Conservation (phyloP, 2,329 filamentous ascomycete species). For the Dothideomycetes sp. region DNA sequence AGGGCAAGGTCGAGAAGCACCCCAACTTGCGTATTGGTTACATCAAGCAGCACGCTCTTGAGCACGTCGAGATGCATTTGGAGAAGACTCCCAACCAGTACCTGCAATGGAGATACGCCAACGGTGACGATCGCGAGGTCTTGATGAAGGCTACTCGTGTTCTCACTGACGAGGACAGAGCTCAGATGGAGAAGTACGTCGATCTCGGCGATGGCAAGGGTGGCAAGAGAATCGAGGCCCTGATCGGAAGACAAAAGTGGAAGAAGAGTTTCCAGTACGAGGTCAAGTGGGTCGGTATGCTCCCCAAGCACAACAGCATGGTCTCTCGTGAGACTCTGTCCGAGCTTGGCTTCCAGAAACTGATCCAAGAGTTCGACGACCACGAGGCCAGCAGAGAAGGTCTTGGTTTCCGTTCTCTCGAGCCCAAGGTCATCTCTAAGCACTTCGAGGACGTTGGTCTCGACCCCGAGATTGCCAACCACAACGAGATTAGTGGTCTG, state of each 20-base stretch:
- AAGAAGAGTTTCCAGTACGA: constrained; percentile 99
- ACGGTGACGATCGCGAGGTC: constrained; percentile 94
- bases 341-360: constrained; percentile 79
- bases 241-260: constrained; percentile 95
- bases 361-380: constrained; percentile 96
- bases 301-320: constrained; percentile 89
- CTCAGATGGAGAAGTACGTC: constrained; percentile 83
- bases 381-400: constrained; percentile 98
- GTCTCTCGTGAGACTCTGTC: constrained; percentile 85
- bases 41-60: constrained; percentile 97
- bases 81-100: constrained; percentile 99
- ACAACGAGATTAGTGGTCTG: constrained; percentile 93
- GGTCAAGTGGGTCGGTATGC: constrained; percentile 80
- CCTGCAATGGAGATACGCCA: constrained; percentile 94
- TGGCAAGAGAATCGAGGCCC: constrained; percentile 64
- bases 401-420: constrained; percentile 87
- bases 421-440: constrained; percentile 89
- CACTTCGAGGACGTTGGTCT: constrained; percentile 96
- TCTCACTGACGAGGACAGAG: constrained; percentile 71
- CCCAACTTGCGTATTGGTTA: constrained; percentile 97
- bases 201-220: constrained; percentile 77
- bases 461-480: constrained; percentile 95
- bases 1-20: constrained; percentile 90
- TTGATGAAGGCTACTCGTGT: constrained; percentile 95
- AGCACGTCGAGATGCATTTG: constrained; percentile 98